Percentiles rank a stretch among this genome's conserved stretches.
phyloP scores from a whole-genome alignment of 768 basidiomycete species.

The Mycena rosella region DNA sequence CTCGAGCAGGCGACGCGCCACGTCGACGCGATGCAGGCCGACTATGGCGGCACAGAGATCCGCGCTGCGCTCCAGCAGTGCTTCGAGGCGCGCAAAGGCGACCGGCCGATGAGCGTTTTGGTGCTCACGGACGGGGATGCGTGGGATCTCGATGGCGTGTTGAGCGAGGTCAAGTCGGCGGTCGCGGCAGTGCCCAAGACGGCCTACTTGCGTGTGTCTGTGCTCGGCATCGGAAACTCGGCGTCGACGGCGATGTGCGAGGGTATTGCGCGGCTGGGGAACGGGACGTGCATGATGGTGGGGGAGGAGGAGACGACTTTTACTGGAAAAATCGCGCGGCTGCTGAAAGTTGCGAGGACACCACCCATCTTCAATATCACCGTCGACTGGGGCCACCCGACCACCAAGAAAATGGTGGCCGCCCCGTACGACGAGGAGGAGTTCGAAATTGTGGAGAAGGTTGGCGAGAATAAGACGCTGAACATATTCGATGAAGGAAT shows the following conservation, averaged over 20 bases:
- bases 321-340: slow-evolving; percentile 53
- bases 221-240: slow-evolving; percentile 57
- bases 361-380: slow-evolving; percentile 52
- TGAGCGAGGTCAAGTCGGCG: slow-evolving; percentile 33
- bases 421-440: slow-evolving; percentile 20
- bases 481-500: slow-evolving; percentile 33
- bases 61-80: slow-evolving; percentile 46
- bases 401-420: background rate
- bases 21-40: slow-evolving; percentile 45
- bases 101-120: slow-evolving; percentile 54
- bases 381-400: slow-evolving; percentile 51
- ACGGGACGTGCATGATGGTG: slow-evolving; percentile 55
- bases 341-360: slow-evolving; percentile 56
- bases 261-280: slow-evolving; percentile 55
- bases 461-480: background rate
- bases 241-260: slow-evolving; percentile 57
- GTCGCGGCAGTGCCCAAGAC: slow-evolving; percentile 38
- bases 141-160: slow-evolving; percentile 32
- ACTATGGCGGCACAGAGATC: slow-evolving; percentile 58
- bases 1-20: slow-evolving; percentile 46
- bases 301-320: slow-evolving; percentile 54
- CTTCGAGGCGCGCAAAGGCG: slow-evolving; percentile 44
- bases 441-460: slow-evolving; percentile 30
- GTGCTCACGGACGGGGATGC: slow-evolving; percentile 60
- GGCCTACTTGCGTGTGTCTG: slow-evolving; percentile 55